A percentile compares a stretch with the other conserved stretches of the same genome.
These are phyloP conservation scores for Fraxinus paxiana DNA, from an alignment of 305 asterid species.

Conservation along the genomic window DNA sequence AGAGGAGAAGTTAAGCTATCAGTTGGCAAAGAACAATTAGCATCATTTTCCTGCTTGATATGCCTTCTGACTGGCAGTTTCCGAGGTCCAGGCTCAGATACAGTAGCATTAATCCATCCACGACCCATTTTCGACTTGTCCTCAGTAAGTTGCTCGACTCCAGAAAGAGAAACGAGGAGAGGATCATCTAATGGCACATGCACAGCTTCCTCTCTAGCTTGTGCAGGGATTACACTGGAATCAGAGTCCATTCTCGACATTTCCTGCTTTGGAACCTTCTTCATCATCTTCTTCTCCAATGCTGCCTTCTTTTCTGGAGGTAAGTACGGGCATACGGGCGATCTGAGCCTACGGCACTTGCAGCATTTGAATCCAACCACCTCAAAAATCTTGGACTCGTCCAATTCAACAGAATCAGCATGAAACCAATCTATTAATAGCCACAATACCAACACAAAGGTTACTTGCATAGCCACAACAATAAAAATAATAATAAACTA, in stretches of 20 bases:
- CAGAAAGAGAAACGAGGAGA: constrained; percentile 32
- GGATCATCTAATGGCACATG: constrained; percentile 32
- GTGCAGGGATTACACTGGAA: constrained; percentile 27
- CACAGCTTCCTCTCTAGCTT: constrained; percentile 28
- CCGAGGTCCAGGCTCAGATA: constrained; percentile 42
- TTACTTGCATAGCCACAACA: neutral
- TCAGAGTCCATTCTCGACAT: constrained; percentile 27
- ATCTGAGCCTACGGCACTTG: constrained; percentile 72
- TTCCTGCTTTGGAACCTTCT: constrained; percentile 35
- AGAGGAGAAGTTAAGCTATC: constrained; percentile 21
- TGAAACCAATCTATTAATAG: constrained; percentile 81
- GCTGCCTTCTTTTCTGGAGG: constrained; percentile 35
- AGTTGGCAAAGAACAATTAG: constrained; percentile 25
- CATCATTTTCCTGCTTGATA: constrained; percentile 38
- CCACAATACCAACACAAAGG: constrained; percentile 26
- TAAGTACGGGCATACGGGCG: constrained; percentile 70
- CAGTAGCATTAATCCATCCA: constrained; percentile 30
- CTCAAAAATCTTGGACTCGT: constrained; percentile 56
- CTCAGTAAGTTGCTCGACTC: constrained; percentile 34
- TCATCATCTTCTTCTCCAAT: constrained; percentile 33
- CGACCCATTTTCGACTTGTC: constrained; percentile 26
- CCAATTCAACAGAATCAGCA: constrained; percentile 77
- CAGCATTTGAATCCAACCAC: constrained; percentile 84
- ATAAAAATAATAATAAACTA: neutral
- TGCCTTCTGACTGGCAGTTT: constrained; percentile 72